Conservation (phyloP, 768 basidiomycete genomes). For the Pleurotus tuber-regium region DNA sequence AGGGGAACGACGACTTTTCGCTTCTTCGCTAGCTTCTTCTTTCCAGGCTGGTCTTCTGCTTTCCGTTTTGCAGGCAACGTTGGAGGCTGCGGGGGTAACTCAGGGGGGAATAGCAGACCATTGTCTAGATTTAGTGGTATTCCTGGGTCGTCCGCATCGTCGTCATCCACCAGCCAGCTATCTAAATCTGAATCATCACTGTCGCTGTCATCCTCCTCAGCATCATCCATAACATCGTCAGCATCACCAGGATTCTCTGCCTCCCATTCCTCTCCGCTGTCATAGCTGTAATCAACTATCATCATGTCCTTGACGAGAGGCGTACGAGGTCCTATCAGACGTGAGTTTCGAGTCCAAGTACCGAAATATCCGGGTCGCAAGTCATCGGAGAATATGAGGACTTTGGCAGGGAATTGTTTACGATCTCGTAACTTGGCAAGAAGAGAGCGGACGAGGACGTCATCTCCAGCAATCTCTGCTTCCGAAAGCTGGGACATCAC, state of each 20-base stretch:
- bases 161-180: constrained; percentile 77
- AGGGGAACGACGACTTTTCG: constrained; percentile 77
- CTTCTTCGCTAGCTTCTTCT: constrained; percentile 58
- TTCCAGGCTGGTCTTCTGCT: constrained; percentile 51
- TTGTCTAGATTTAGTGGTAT: constrained; percentile 41
- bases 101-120: constrained; percentile 32
- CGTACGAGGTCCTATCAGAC: constrained; percentile 73
- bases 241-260: constrained; percentile 81
- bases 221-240: constrained; percentile 73
- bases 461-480: constrained; percentile 75
- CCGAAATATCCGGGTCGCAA: constrained; percentile 91
- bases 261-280: constrained; percentile 97
- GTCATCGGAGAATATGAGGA: constrained; percentile 81
- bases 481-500: constrained; percentile 67
- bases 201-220: constrained; percentile 55
- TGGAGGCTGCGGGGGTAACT: constrained; percentile 32
- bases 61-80: constrained; percentile 58
- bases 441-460: constrained; percentile 62
- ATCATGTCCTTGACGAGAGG: constrained; percentile 80
- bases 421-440: constrained; percentile 62
- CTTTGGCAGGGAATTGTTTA: constrained; percentile 66
- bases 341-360: constrained; percentile 87
- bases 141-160: constrained; percentile 73
- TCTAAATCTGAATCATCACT: constrained; percentile 76
- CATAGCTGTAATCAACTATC: constrained; percentile 84